Evolutionary conservation across 2,329 filamentous ascomycete species (phyloP), one percentile per base, ranked within the genome.

Genomic region (Chaetoscypha palmicola): DNA sequence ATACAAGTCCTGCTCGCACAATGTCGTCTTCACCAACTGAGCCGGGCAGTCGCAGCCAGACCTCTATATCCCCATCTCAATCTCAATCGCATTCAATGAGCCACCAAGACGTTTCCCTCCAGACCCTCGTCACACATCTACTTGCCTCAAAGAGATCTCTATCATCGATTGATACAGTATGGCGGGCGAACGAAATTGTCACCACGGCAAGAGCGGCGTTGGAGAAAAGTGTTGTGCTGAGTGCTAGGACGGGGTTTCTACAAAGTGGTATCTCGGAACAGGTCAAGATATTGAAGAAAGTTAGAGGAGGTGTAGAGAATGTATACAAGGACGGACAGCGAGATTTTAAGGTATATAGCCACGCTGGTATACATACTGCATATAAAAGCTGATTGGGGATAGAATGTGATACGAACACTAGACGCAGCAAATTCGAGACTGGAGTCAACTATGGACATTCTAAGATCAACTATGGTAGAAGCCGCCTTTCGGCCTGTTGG

Each of bases 131-230:
- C 44, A 77, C 80, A 41, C 81, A 94, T 66, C 82, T 96, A 26
- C 79, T 96, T 31, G 82, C 84, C 22, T 86, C 91, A 7, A 96
- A 96, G 63, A 80, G 87, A 34, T 90, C 90, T 1, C 75, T 97
- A 3, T 86, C 85, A 12, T 88, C 88, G 9, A 89, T 94, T 62
- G 79, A 74, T 32, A 81, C 86, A 48, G 87, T 96, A 40, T 82
- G 86, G 61, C 85, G 86, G 47, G 90, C 89, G 52, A 90, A 92
- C 60, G 85, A 94, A 58, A 81, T 96, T 44, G 84, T 92, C 34
- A 87, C 79, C 16, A 72, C 77, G 11, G 87, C 89, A 3, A 82
- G 88, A 24, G 69, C 74, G 23, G 77, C 86, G 24, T 73, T 95
- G 52, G 86, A 94, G 60, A 83, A 92, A 54, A 82, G 81, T 37